Conservation (phyloP, 371 early-diverging fungal species). For the Mucor mucedo region DNA sequence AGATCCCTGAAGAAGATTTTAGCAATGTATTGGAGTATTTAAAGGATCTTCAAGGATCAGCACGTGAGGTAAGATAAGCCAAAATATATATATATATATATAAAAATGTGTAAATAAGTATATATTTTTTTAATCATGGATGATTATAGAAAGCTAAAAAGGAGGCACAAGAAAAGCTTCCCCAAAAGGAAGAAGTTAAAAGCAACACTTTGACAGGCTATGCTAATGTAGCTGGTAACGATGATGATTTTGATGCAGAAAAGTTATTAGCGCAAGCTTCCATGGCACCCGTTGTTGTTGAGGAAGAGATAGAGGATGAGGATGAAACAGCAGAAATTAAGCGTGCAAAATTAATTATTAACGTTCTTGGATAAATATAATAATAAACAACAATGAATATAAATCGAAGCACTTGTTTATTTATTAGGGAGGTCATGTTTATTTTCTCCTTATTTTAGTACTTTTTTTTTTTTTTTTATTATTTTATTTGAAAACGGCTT, state of each 20-base stretch:
- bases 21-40: constrained; percentile 29
- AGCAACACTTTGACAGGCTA: constrained; percentile 32
- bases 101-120: neutral
- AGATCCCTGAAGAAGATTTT: constrained; percentile 32
- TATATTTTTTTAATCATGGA: neutral
- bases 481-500: constrained; percentile 10
- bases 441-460: constrained; percentile 17
- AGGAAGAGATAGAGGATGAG: constrained; percentile 18
- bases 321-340: constrained; percentile 27
- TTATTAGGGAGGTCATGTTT: constrained; percentile 11
- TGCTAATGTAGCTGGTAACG: constrained; percentile 21
- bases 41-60: constrained; percentile 35
- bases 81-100: constrained; percentile 38
- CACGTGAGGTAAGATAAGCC: constrained; percentile 39
- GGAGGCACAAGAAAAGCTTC: constrained; percentile 38
- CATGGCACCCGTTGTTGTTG: constrained; percentile 2
- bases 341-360: constrained; percentile 36
- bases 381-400: constrained; percentile 4
- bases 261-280: constrained; percentile 38
- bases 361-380: constrained; percentile 24
- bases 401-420: constrained; percentile 10
- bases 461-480: constrained; percentile 16
- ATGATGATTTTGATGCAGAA: constrained; percentile 53
- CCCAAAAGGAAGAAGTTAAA: constrained; percentile 11
- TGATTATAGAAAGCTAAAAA: constrained; percentile 30